Base-by-base conservation (phyloP, 129 eudicot genomes). In the Mikania micrantha region DNA sequence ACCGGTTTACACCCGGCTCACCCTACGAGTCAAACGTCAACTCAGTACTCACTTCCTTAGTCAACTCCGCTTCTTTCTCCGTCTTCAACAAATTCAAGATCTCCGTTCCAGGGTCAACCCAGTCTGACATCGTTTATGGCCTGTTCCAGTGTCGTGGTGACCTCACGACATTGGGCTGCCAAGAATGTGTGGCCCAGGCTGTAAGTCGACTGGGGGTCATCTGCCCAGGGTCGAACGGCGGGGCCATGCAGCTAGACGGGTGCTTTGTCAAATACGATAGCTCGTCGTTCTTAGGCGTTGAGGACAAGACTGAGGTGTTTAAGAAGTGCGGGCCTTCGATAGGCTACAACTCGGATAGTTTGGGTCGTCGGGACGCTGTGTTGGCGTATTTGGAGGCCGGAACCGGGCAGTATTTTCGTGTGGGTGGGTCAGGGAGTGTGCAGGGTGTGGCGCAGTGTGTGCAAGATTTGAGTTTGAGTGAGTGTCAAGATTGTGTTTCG, bases 131-230 rank as follows among this genome's bases (percentile, higher is more conserved):
- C 35, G 79, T 90, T 34, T 86, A 90, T 74, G 91, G 91, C 47
- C 78, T 90, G 11, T 90, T 71, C 61, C 97, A 90, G 32, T 90
- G 97, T 66, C 84, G 91, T 22, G 95, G 95, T 13, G 95, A 86
- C 80, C 78, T 90, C 9, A 40, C 62, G 20, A 74, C 31, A 66
- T 58, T 88, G 1, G 80, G 64, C 53, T 90, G 97, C 58, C 72
- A 67, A 61, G 67, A 71, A 28, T 90, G 97, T 42, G 82, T 90
- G 34, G 70, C 84, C 48, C 79, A 67, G n/a, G 71, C 97, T 0
- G 87, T 90, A 25, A 73, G 75, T 73, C 91, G 85, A 69, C 83
- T 90, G 48, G 95, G 95, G 7, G 47, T 74, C 60, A 52, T 75
- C 3, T 90, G 97, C 66, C 85, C 67, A 0, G 86, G 63, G 48